Evolutionary conservation across 2,329 filamentous ascomycete species (phyloP), one percentile per base, ranked within the genome.

Genomic region (Juglanconis juglandina): DNA sequence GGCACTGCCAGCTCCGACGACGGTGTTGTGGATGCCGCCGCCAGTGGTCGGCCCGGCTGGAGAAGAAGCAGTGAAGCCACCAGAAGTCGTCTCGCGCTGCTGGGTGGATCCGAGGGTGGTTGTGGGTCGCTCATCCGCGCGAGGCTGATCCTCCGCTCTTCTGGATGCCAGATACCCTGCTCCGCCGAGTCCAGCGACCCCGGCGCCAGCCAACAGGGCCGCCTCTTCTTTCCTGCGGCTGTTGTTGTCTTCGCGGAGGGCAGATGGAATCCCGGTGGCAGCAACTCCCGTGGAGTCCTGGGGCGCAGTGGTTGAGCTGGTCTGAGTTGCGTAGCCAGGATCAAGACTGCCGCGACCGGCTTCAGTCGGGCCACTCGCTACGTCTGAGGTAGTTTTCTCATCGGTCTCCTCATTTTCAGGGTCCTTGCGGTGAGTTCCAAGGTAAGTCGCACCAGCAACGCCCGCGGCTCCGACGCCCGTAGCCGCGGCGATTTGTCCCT

Each of bases 21-120:
- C 57, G 2, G 60, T 62, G 39, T 62, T 62, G 53, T 56, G 57
- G n/a, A 62, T 48, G 10, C 60, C 60, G 1, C 60, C 60, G 14
- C 47, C 13, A 30, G 49, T 44, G 1, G 46, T 17, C 5, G 39
- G 44, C 3, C 39, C 17, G 3, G 41, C 24, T 24, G 44, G 47
- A 1, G 46, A 47, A n/a, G 47, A 39, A n/a, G 47, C 37, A 1
- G 24, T 1, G 5, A 24, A 2, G 24, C 24, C 24, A 24, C 50
- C 55, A 10, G 54, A n/a, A 30, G 32, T 54, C 1, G 59, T 54
- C 13, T 56, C 51, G 5, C 51, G 57, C 14, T 59, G 32, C 10
- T 48, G 14, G 17, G n/a, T 13, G 34, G 33, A 32, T 3, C 5
- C 14, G 24, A 13, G 32, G 6, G n/a, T 39, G 3, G 49, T 51